These are phyloP conservation scores for Linum usitatissimum DNA, from an alignment of 345 rosid species.

Conservation along the genomic window DNA sequence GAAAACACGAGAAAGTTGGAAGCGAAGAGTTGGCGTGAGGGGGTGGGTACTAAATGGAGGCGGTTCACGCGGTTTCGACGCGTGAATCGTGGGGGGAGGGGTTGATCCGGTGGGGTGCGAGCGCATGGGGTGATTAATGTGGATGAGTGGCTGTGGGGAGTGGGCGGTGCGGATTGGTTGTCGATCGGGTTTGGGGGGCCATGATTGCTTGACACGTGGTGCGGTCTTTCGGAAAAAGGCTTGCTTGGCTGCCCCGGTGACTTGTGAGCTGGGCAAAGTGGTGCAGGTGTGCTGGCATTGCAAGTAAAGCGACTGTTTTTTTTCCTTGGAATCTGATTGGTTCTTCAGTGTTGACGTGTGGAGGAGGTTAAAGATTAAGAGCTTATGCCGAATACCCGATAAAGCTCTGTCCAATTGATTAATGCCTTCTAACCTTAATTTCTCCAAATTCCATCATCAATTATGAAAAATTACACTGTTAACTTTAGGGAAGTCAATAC, in stretches of 20 bases:
- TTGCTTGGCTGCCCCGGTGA: neutral
- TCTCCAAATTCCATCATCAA: too few species aligned
- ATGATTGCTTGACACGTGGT: neutral
- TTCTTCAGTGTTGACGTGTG: neutral
- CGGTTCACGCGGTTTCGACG: neutral
- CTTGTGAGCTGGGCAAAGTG: neutral
- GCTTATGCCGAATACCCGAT: neutral
- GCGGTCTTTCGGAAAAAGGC: neutral
- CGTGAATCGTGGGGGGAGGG: neutral
- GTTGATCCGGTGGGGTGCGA: neutral
- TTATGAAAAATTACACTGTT: too few species aligned
- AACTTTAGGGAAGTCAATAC: too few species aligned
- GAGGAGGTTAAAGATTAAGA: neutral
- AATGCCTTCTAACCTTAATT: too few species aligned
- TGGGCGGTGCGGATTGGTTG: neutral
- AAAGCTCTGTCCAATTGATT: too few species aligned
- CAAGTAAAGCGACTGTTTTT: neutral
- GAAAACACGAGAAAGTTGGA: neutral
- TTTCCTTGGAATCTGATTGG: neutral
- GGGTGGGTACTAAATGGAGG: slow-evolving; percentile 4
- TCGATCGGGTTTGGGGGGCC: neutral
- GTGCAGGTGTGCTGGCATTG: neutral
- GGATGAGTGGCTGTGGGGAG: neutral
- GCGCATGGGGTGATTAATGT: too few species aligned
- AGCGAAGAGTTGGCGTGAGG: neutral